phyloP scores from a whole-genome alignment of 1,284 basidiomycete genomes.

The Leccinum subrobustum region DNA sequence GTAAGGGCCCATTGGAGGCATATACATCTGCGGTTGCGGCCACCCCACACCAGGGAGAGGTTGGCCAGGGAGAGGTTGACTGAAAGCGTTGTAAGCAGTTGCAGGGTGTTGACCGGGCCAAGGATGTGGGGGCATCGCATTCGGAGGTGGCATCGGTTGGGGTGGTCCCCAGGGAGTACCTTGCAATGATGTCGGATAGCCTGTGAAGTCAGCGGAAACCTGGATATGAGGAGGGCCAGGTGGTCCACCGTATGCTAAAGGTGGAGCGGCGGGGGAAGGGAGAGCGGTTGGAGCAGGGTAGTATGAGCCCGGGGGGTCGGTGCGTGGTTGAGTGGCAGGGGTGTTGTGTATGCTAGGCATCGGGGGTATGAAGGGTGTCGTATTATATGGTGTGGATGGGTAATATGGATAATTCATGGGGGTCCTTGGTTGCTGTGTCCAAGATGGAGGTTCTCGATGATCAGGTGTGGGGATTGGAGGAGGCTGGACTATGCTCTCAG shows the following conservation, averaged over 20 bases:
- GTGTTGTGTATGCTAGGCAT: slow-evolving; percentile 30
- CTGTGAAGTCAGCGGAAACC: slow-evolving; percentile 33
- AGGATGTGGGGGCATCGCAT: slow-evolving; percentile 16
- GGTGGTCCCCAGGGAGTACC: slow-evolving; percentile 31
- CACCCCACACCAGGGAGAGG: slow-evolving; percentile 13
- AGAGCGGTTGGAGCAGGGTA: slow-evolving; percentile 32
- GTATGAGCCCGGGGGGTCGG: slow-evolving; percentile 32
- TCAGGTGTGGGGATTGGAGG: slow-evolving; percentile 29
- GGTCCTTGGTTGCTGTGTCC: slow-evolving; percentile 29
- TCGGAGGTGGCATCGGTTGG: slow-evolving; percentile 20
- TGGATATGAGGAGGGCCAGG: slow-evolving; percentile 10
- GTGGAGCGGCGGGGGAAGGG: slow-evolving; percentile 22
- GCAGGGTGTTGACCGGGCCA: slow-evolving; percentile 18
- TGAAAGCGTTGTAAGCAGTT: slow-evolving; percentile 30
- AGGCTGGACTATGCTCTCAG: slow-evolving; percentile 26
- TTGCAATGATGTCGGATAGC: slow-evolving; percentile 27
- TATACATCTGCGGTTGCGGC: slow-evolving; percentile 15
- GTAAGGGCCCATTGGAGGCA: slow-evolving; percentile 18
- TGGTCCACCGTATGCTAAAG: slow-evolving; percentile 9
- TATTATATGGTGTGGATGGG: slow-evolving; percentile 28
- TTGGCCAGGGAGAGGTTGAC: slow-evolving; percentile 29
- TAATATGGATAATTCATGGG: slow-evolving; percentile 33
- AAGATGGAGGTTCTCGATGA: slow-evolving; percentile 21
- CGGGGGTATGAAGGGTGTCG: slow-evolving; percentile 32
- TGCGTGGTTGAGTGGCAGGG: slow-evolving; percentile 22